Conservation (phyloP, 2,329 filamentous ascomycete species). For the Rhynchosporium secalis region DNA sequence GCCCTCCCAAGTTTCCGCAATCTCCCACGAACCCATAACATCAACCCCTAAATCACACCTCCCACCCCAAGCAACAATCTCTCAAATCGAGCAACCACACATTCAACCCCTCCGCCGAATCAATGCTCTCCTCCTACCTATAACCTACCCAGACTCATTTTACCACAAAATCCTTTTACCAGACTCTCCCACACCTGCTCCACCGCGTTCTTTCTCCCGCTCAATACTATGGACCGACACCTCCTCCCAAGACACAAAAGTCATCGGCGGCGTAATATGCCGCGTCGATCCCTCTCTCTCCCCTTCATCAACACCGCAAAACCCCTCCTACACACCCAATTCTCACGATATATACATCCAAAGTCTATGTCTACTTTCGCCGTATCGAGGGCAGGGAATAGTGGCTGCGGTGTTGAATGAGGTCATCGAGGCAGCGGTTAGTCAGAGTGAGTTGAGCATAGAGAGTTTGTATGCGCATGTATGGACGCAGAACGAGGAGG, state of each 20-base stretch:
- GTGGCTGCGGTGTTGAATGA: constrained; percentile 54
- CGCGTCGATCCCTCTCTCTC: constrained; percentile 53
- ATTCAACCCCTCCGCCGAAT: constrained; percentile 62
- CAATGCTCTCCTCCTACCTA: constrained; percentile 63
- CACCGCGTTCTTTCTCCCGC: constrained; percentile 50
- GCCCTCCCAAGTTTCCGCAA: constrained; percentile 26
- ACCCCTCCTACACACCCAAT: constrained; percentile 21
- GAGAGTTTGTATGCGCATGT: constrained; percentile 62
- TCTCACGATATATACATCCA: constrained; percentile 62
- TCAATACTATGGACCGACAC: constrained; percentile 58
- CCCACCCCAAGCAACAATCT: constrained; percentile 52
- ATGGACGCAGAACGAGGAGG: constrained; percentile 66
- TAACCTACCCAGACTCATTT: constrained; percentile 64
- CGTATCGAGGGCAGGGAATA: constrained; percentile 61
- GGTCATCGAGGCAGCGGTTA: constrained; percentile 39
- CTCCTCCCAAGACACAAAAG: constrained; percentile 44
- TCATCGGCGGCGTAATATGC: constrained; percentile 63
- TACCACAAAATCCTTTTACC: constrained; percentile 57
- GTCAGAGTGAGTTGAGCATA: constrained; percentile 39
- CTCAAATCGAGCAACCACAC: constrained; percentile 51
- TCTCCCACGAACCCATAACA: constrained; percentile 16
- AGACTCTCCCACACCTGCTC: constrained; percentile 44
- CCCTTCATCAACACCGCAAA: constrained; percentile 23
- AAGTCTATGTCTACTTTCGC: constrained; percentile 61
- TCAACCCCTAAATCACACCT: constrained; percentile 32